Percentiles rank a stretch among this genome's conserved stretches.
These are phyloP conservation scores for Cenchrus americanus DNA, from an alignment of 176 grass and related monocot species.

Conservation along the genomic window DNA sequence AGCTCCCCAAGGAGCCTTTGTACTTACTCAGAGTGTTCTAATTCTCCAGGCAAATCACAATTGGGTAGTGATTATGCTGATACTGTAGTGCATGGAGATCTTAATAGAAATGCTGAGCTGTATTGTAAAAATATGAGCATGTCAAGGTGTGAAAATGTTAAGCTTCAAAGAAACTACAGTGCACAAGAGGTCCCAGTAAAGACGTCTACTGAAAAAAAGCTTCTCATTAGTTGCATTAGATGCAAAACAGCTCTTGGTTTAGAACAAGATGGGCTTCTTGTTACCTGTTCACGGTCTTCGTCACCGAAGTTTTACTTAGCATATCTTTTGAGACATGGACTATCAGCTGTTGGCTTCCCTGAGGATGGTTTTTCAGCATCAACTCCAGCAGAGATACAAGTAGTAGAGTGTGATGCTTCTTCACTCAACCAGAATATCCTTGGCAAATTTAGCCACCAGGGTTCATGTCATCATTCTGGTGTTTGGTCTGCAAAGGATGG, in stretches of 20 bases:
- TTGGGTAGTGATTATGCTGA: conserved; percentile 29
- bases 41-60: conserved; percentile 44
- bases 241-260: conserved; percentile 73
- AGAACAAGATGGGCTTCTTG: conserved; percentile 57
- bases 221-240: conserved; percentile 57
- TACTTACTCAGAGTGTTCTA: conserved; percentile 40
- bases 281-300: conserved; percentile 50
- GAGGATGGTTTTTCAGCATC: conserved; percentile 29
- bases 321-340: conserved; percentile 58
- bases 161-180: conserved; percentile 32
- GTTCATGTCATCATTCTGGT: conserved; percentile 34
- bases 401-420: conserved; percentile 62
- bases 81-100: conserved; percentile 26
- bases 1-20: conserved; percentile 44
- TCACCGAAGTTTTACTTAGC: conserved; percentile 69
- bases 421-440: conserved; percentile 60
- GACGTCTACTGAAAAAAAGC: conserved; percentile 36
- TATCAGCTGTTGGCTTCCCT: conserved; percentile 15
- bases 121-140: conserved; percentile 31
- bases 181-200: conserved; percentile 38
- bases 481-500: conserved; percentile 90
- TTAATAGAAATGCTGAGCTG: conserved; percentile 31
- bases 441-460: conserved; percentile 32
- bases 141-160: conserved; percentile 48
- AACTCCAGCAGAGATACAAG: conserved; percentile 39